Conservation (phyloP, 2,329 filamentous ascomycete species). For the Colletotrichum higginsianum region DNA sequence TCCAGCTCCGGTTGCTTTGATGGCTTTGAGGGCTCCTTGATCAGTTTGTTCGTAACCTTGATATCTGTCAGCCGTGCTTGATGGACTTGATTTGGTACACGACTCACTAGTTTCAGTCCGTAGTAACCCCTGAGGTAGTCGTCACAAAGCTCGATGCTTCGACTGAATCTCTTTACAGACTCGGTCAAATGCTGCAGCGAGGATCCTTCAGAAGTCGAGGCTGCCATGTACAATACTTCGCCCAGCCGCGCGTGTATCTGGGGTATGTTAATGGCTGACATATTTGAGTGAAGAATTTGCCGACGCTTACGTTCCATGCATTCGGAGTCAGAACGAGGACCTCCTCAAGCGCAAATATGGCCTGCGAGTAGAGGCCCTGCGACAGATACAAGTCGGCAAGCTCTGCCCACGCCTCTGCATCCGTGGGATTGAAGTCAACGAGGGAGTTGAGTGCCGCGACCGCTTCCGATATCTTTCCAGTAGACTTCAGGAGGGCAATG, state of each 20-base stretch:
- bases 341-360: conserved; percentile 91
- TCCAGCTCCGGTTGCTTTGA: conserved; percentile 65
- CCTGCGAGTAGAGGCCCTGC: conserved; percentile 85
- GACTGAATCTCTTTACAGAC: conserved; percentile 86
- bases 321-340: conserved; percentile 89
- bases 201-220: conserved; percentile 60
- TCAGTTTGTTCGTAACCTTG: conserved; percentile 66
- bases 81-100: background rate
- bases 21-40: conserved; percentile 59
- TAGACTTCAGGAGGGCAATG: conserved; percentile 82
- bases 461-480: conserved; percentile 80
- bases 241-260: conserved; percentile 90
- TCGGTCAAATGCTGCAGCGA: conserved; percentile 74
- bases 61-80: conserved; percentile 5
- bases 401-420: conserved; percentile 95
- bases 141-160: conserved; percentile 94
- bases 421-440: conserved; percentile 87
- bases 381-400: conserved; percentile 87
- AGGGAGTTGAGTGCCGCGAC: conserved; percentile 81
- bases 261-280: conserved; percentile 24
- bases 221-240: conserved; percentile 84
- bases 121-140: conserved; percentile 94
- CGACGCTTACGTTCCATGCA: conserved; percentile 87
- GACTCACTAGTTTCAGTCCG: conserved; percentile 83
- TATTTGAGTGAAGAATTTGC: background rate